These are phyloP conservation scores for Grammothele lineata DNA, from an alignment of 768 basidiomycete species.

Conservation along the genomic window DNA sequence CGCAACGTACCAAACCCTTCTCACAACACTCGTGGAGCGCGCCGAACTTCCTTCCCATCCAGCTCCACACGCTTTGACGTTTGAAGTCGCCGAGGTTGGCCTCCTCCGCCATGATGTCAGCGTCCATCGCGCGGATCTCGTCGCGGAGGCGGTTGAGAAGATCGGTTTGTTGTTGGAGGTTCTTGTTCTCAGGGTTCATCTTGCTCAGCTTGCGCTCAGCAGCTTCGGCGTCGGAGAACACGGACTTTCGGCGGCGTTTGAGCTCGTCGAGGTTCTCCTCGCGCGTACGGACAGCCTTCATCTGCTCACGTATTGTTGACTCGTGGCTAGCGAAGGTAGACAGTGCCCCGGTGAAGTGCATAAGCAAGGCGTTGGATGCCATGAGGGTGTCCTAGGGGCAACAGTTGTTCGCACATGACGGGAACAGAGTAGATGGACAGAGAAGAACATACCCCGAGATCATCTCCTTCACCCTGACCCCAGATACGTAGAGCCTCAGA, in stretches of 20 bases:
- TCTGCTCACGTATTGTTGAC: slow-evolving; percentile 59
- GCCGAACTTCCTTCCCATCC: slow-evolving; percentile 84
- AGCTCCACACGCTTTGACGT: slow-evolving; percentile 58
- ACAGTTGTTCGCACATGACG: no score
- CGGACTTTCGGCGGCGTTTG: slow-evolving; percentile 60
- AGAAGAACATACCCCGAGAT: slow-evolving; percentile 56
- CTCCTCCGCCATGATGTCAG: slow-evolving; percentile 81
- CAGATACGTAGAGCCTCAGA: slow-evolving; percentile 68
- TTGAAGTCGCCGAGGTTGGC: slow-evolving; percentile 81
- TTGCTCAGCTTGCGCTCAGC: slow-evolving; percentile 88
- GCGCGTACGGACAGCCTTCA: slow-evolving; percentile 78
- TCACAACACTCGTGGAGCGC: slow-evolving; percentile 81
- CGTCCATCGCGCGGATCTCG: slow-evolving; percentile 75
- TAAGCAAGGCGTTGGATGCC: slow-evolving; percentile 63
- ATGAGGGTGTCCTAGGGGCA: slow-evolving; percentile 62
- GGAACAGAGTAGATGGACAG: no score
- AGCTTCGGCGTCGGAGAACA: slow-evolving; percentile 68
- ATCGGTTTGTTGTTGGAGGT: slow-evolving; percentile 68
- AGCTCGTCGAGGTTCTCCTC: slow-evolving; percentile 83
- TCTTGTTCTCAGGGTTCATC: slow-evolving; percentile 90
- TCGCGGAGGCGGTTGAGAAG: slow-evolving; percentile 63
- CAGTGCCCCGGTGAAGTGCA: slow-evolving; percentile 64
- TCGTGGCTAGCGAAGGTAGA: slow-evolving; percentile 69
- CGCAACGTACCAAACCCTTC: slow-evolving; percentile 52
- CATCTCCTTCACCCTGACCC: slow-evolving; percentile 81